Conservation (phyloP, 1,284 basidiomycete genomes). For the Sporisorium scitamineum region DNA sequence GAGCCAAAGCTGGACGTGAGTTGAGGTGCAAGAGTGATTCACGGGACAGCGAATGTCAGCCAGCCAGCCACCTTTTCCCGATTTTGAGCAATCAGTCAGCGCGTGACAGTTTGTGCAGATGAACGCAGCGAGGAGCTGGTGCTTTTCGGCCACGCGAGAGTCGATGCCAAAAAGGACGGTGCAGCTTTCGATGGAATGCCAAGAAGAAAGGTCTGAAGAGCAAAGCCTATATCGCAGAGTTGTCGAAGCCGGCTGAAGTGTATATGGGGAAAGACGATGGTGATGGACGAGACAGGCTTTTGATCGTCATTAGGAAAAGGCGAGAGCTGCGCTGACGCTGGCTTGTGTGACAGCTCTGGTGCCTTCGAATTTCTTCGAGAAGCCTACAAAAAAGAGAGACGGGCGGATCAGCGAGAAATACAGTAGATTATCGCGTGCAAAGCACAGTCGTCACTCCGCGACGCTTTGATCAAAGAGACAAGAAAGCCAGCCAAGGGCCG, state of each 20-base stretch:
- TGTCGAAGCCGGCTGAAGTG: not conserved
- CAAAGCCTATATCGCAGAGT: not conserved
- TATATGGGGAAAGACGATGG: not conserved
- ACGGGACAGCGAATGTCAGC: not conserved
- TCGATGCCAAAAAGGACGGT: not conserved
- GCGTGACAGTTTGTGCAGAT: constrained; percentile 15
- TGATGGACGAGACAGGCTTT: constrained; percentile 2
- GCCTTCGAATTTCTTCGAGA: constrained; percentile 17
- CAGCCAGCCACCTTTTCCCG: constrained; percentile 14
- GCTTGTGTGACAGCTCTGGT: constrained; percentile 6
- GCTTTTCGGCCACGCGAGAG: not conserved
- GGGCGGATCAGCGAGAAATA: not conserved
- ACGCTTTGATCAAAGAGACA: not conserved
- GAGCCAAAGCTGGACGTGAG: not conserved
- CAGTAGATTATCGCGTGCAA: constrained; percentile 8
- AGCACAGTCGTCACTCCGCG: not conserved
- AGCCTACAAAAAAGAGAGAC: not conserved
- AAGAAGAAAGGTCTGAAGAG: not conserved
- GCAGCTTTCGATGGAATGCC: not conserved
- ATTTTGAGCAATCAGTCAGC: constrained; percentile 34
- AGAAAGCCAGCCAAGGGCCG: not conserved
- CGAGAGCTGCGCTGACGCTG: not conserved
- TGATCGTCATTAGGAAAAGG: not conserved
- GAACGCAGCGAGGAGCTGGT: not conserved
- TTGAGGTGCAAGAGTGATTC: constrained; percentile 2